Evolutionary conservation across 352 stramenopile genomes (phyloP), one percentile per base, ranked within the genome.

Genomic region (Globisporangium nodosum): DNA sequence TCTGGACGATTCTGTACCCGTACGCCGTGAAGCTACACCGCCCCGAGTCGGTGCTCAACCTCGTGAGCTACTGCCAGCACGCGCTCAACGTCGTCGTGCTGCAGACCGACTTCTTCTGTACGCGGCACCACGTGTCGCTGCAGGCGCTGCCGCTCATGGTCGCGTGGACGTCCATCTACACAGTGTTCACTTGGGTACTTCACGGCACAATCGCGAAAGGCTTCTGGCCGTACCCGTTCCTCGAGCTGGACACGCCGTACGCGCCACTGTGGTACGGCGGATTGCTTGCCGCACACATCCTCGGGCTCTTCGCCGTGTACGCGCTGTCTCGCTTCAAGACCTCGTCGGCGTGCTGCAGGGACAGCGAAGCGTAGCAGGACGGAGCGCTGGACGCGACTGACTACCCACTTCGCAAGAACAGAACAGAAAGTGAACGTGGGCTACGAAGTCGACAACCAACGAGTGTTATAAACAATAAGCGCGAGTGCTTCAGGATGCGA

Each of bases 181-280:
- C 74, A 11, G 56, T 94, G 9, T 91, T 90, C 56, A 67, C 82
- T 11, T 94, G 84, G 81, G 76, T 91, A 43, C 58, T 94, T 24
- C 84, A 94, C 60, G 76, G 71, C 40, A 87, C 73, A 0, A 67
- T 88, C 43, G 74, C 73, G 7, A 74, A 73, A 43, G 76, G 77
- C 20, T 90, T 89, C 56, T 94, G 81, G 84, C 84, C 81, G 18
- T 94, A 94, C 51, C 84, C 84, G 45, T 94, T 94, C 63, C 58
- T 94, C 24, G 59, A 86, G 21, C 47, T 90, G 21, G 52, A 90
- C 50, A 89, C 79, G n/a, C 84, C 80, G 6, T 89, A 66, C 66
- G 80, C 84, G 2, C 81, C 81, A 3, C 52, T 90, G 27, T 91
- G 81, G 84, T 94, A 90, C 57, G 72, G 64, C 5, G 74, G 78